Conservation (phyloP, 176 grass and related monocot species). For the Thinopyrum elongatum region DNA sequence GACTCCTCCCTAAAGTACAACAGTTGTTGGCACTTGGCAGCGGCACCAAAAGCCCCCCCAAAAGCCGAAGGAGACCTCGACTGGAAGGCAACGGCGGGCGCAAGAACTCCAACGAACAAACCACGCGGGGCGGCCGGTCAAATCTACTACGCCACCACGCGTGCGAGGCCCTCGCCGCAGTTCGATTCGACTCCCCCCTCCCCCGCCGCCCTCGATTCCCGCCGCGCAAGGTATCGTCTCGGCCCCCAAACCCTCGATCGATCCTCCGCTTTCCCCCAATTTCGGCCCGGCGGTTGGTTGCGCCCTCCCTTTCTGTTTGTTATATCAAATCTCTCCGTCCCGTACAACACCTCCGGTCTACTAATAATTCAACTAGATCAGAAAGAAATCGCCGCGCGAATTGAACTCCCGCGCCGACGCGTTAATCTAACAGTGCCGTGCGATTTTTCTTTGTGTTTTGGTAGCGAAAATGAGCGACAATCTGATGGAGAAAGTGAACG, state of each 20-base stretch:
- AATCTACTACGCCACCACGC: conserved; percentile 20
- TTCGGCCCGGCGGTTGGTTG: not conserved
- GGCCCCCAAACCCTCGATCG: not conserved
- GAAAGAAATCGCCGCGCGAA: not conserved
- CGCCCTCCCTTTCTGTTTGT: not conserved
- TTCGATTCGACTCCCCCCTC: conserved; percentile 22
- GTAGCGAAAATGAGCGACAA: conserved; percentile 72
- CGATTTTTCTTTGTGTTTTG: not conserved
- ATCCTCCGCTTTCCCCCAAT: not conserved
- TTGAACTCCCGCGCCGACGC: not conserved
- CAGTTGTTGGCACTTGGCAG: conserved; percentile 7
- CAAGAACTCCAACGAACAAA: conserved; percentile 5
- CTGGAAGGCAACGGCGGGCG: conserved; percentile 29
- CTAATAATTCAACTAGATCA: not conserved
- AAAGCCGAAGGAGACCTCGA: conserved; percentile 11
- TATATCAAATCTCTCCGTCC: not conserved
- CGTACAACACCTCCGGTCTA: not conserved
- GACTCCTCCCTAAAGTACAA: not conserved
- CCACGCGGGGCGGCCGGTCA: conserved; percentile 4
- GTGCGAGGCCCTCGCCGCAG: not conserved
- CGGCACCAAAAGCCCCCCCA: not conserved
- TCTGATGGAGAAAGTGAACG: conserved; percentile 87
- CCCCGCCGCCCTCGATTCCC: conserved; percentile 1
- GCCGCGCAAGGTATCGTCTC: conserved; percentile 20
- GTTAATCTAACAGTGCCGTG: not conserved